A percentile compares a stretch with the other conserved stretches of the same genome.
Evolutionary conservation across 202 grass and related monocot species (phyloP).

Genomic region (Brachypodium distachyon): DNA sequence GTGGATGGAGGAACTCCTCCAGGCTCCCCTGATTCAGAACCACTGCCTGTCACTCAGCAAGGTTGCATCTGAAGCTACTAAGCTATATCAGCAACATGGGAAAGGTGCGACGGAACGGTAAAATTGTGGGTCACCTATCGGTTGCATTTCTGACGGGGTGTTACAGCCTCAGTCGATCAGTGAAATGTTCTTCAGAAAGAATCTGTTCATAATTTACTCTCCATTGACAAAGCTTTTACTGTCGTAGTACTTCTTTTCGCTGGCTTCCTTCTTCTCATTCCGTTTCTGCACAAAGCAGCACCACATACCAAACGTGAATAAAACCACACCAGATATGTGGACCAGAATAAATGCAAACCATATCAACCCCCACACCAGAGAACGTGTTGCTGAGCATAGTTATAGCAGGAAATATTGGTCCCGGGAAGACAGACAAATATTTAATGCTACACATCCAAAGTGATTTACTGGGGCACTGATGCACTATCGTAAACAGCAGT

Average conservation of each 20-base stretch:
- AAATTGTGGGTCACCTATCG: not conserved
- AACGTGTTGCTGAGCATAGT: conserved; percentile 5
- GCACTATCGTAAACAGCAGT: conserved; percentile 2
- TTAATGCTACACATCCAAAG: conserved; percentile 24
- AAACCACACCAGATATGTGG: conserved; percentile 16
- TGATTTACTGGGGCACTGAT: conserved; percentile 1
- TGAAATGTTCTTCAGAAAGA: not conserved
- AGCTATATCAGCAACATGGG: conserved; percentile 18
- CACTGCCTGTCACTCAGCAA: conserved; percentile 4
- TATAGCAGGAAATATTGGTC: conserved; percentile 4
- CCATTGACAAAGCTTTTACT: conserved; percentile 68
- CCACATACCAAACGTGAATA: not conserved
- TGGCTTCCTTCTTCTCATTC: conserved; percentile 98
- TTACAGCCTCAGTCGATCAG: not conserved
- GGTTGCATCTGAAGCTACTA: conserved; percentile 17
- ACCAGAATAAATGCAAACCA: conserved; percentile 31
- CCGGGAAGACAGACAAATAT: not conserved
- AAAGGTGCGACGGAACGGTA: not conserved
- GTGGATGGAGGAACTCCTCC: not conserved
- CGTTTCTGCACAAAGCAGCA: conserved; percentile 54
- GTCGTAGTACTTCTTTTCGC: conserved; percentile 90
- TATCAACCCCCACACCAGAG: conserved; percentile 11
- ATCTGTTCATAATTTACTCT: conserved; percentile 26
- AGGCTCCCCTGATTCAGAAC: not conserved
- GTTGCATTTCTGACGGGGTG: not conserved